These are phyloP conservation scores for Pythium biforme DNA, from an alignment of 352 stramenopile species.

Conservation along the genomic window DNA sequence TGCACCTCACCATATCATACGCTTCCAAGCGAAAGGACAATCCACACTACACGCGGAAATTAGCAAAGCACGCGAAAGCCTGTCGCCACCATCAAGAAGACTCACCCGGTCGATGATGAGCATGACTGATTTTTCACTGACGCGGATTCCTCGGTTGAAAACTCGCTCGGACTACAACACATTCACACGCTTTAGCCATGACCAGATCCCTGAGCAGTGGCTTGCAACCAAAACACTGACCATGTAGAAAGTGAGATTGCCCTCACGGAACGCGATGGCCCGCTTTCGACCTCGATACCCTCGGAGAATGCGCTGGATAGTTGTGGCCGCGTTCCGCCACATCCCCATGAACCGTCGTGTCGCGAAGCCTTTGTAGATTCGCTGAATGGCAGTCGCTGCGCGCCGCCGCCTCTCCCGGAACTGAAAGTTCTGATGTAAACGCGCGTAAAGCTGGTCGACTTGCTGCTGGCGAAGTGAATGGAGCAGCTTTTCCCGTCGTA, in stretches of 20 bases:
- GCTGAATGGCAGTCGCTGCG: constrained; percentile 51
- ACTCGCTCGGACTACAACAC: constrained; percentile 39
- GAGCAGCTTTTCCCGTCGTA: constrained; percentile 43
- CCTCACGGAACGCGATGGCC: constrained; percentile 58
- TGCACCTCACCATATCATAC: constrained; percentile 49
- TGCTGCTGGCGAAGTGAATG: constrained; percentile 52
- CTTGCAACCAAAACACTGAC: constrained; percentile 4
- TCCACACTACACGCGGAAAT: constrained; percentile 40
- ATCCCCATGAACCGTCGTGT: constrained; percentile 30
- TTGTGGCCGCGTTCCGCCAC: constrained; percentile 33
- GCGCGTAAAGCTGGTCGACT: constrained; percentile 36
- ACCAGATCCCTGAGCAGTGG: not conserved
- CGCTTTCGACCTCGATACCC: constrained; percentile 51
- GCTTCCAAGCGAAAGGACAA: constrained; percentile 63
- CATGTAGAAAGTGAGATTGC: constrained; percentile 73
- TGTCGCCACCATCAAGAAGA: not conserved
- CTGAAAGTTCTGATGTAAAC: constrained; percentile 31
- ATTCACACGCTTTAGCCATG: not conserved
- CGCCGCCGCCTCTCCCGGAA: constrained; percentile 44
- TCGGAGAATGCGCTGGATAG: constrained; percentile 58
- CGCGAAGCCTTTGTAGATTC: constrained; percentile 51
- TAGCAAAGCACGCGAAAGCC: not conserved
- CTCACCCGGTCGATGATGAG: constrained; percentile 64
- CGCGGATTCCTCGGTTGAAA: constrained; percentile 52
- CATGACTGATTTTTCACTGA: constrained; percentile 47